A percentile compares a stretch with the other conserved stretches of the same genome.
phyloP scores from a whole-genome alignment of 2,329 filamentous ascomycete species.

The Pseudocercospora musae region DNA sequence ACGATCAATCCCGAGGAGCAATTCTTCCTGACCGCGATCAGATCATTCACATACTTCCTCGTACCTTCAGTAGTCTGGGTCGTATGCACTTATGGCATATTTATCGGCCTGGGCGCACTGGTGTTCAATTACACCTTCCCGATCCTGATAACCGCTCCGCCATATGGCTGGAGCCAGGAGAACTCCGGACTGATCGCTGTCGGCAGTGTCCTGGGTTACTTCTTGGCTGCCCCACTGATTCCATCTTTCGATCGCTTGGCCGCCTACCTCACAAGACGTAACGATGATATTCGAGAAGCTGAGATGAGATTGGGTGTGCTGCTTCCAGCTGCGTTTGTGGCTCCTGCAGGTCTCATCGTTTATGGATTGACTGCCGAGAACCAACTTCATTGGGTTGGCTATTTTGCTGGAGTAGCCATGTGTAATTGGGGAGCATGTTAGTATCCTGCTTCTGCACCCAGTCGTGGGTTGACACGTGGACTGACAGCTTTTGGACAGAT shows the following conservation, averaged over 20 bases:
- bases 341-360: conserved; percentile 36
- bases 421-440: conserved; percentile 37
- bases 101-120: conserved; percentile 39
- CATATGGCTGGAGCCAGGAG: conserved; percentile 34
- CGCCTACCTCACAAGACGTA: conserved; percentile 31
- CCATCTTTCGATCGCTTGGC: conserved; percentile 31
- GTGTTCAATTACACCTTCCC: conserved; percentile 35
- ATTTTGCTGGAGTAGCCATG: conserved; percentile 39
- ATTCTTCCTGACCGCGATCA: conserved; percentile 37
- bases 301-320: conserved; percentile 36
- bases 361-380: conserved; percentile 37
- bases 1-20: conserved; percentile 34
- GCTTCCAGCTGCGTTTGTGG: conserved; percentile 36
- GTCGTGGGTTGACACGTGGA: neutral
- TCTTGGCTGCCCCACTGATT: conserved; percentile 35
- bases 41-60: conserved; percentile 38
- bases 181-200: conserved; percentile 33
- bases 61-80: conserved; percentile 39
- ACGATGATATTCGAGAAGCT: conserved; percentile 31
- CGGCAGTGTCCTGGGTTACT: conserved; percentile 37
- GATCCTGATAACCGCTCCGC: conserved; percentile 25
- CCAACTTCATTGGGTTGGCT: conserved; percentile 38
- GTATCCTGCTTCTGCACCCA: neutral
- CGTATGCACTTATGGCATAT: conserved; percentile 38
- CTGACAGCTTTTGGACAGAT: neutral